Evolutionary conservation across 352 stramenopile species (phyloP), one percentile per base, ranked within the genome.

Genomic region (Globisporangium emineosum): DNA sequence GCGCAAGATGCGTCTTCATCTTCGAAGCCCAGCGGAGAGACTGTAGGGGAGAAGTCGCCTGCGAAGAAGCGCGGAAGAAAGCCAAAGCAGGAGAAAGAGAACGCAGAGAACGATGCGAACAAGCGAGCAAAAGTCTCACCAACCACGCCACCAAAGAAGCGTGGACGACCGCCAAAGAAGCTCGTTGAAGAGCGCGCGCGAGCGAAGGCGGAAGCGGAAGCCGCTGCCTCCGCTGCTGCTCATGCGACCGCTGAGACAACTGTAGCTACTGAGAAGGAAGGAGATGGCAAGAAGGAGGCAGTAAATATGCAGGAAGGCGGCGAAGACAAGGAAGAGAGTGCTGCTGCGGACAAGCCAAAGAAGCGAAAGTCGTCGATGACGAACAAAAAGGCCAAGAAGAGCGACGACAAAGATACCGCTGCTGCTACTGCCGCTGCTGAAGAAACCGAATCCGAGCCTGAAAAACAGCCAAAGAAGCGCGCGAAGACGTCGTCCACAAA

Each of bases 391-490:
- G 43, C 66, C 3, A 70, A 68, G 37, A 57, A 58, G 15, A 57
- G 56, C 6, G 72, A 68, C 8, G 55, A 54, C 9, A 32, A 45
- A 5, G 10, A 49, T 3, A 29, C 19, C 9, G 6, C 19, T 8
- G 32, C 27, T 23, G 40, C 40, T 43, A 40, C 15, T 2, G 27
- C 15, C 1, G 49, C 45, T 9, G 75, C 57, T 7, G 75, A 84
- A 7, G 76, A 83, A 3, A 83, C 76, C 1, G 78, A 84, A 62
- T 84, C 76, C 10, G 76, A 87, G 60, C 70, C 70, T 3, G 76
- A 83, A 57, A 81, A 71, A 43, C 63, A 80, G 61, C 68, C 76
- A 9, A 80, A 77, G 60, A 87, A 87, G 59, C 67, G 69, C 6
- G 68, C 70, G 27, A 78, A 83, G 63, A 70, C 52, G 35, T 21